These are phyloP conservation scores for Backusella psychrophila DNA, from an alignment of 192 early-diverging fungal species.

Conservation along the genomic window DNA sequence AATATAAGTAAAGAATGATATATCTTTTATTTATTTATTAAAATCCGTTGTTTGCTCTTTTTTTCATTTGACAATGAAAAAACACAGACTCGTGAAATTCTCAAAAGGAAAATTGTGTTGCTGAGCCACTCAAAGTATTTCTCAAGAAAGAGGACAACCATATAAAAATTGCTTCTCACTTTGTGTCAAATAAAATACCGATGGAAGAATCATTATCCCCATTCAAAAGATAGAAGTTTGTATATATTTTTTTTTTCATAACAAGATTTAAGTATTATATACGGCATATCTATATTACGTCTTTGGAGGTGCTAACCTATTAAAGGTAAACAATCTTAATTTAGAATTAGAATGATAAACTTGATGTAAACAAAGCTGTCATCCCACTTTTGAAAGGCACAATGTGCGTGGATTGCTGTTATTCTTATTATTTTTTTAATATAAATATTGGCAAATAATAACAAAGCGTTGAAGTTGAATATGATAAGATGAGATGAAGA, in stretches of 20 bases:
- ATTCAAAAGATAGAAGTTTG: neutral
- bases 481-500: neutral
- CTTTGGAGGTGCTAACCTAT: neutral
- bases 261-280: neutral
- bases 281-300: neutral
- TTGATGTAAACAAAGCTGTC: neutral
- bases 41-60: neutral
- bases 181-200: neutral
- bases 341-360: neutral
- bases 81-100: neutral
- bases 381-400: neutral
- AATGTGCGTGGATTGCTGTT: neutral
- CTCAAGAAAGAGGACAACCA: neutral
- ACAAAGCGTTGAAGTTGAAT: neutral
- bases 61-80: neutral
- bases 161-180: neutral
- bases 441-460: neutral
- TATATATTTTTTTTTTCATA: neutral
- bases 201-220: neutral
- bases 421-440: neutral
- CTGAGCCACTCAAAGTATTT: neutral
- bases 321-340: neutral
- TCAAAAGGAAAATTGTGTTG: neutral
- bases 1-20: neutral
- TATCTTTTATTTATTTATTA: neutral